phyloP scores from a whole-genome alignment of 371 early-diverging fungal genomes.

The Capniomyces stellatus region DNA sequence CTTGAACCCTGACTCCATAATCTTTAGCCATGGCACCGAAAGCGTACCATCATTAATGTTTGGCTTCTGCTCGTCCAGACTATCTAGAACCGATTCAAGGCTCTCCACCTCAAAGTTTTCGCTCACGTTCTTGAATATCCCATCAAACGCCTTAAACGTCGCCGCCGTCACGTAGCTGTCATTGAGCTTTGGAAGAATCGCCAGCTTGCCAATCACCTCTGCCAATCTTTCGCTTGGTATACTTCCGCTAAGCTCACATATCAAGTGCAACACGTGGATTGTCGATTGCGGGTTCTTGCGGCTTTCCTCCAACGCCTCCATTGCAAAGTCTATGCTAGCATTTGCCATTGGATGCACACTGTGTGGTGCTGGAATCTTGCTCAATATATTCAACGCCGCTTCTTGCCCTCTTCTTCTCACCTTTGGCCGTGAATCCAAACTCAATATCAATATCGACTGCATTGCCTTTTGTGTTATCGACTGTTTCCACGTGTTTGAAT shows the following conservation, averaged over 20 bases:
- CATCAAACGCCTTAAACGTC: slow-evolving; percentile 40
- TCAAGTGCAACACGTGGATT: too few species aligned
- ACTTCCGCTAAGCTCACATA: too few species aligned
- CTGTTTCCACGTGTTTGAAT: slow-evolving; percentile 51
- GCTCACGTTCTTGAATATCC: slow-evolving; percentile 14
- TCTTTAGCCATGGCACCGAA: slow-evolving; percentile 68
- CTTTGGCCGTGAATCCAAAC: slow-evolving; percentile 73
- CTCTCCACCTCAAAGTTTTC: slow-evolving; percentile 37
- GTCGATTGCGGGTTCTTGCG: too few species aligned
- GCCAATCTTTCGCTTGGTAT: slow-evolving; percentile 33
- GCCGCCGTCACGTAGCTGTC: slow-evolving; percentile 62
- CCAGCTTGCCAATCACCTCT: slow-evolving; percentile 49
- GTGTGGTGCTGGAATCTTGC: slow-evolving; percentile 53
- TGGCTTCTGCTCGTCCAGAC: slow-evolving; percentile 63
- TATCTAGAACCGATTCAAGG: slow-evolving; percentile 31
- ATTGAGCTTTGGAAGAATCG: slow-evolving; percentile 65
- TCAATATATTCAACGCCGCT: slow-evolving; percentile 45
- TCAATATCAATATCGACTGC: slow-evolving; percentile 50
- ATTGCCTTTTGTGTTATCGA: slow-evolving; percentile 43
- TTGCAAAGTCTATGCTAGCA: slow-evolving; percentile 50
- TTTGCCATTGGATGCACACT: slow-evolving; percentile 59
- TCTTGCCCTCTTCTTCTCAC: slow-evolving; percentile 79
- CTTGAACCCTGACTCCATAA: slow-evolving; percentile 53
- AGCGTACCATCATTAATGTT: slow-evolving; percentile 61
- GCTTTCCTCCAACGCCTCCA: slow-evolving; percentile 47